These are phyloP conservation scores for Toxicodendron radicans DNA, from an alignment of 345 rosid genomes.

Conservation along the genomic window DNA sequence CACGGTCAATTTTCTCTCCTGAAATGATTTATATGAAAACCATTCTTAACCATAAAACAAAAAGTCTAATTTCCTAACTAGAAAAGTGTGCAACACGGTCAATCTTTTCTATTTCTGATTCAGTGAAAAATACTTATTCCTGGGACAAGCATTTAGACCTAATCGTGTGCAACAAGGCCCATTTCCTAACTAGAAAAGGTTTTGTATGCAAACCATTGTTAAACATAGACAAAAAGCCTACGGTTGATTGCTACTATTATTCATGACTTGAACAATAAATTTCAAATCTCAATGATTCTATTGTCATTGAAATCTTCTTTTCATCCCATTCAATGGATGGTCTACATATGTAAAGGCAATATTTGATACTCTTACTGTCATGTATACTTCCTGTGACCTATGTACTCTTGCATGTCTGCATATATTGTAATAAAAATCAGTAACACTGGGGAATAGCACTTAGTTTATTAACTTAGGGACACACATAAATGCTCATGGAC, in stretches of 20 bases:
- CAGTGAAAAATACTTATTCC: too few relatives aligned
- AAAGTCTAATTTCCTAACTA: too few relatives aligned
- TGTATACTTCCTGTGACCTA: not conserved
- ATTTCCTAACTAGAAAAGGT: not conserved
- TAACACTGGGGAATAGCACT: not conserved
- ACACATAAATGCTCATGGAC: constrained; percentile 15
- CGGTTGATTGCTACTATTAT: not conserved
- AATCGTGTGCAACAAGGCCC: not conserved
- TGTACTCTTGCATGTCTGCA: not conserved
- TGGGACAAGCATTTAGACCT: not conserved
- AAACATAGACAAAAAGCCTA: not conserved
- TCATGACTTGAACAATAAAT: not conserved
- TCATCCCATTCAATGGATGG: not conserved
- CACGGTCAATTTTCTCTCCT: not conserved
- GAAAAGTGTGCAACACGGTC: too few relatives aligned
- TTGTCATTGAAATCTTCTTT: not conserved
- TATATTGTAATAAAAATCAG: not conserved
- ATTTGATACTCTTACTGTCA: not conserved
- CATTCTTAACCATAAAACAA: not conserved
- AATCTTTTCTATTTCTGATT: too few relatives aligned
- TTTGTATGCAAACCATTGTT: not conserved
- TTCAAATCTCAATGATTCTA: not conserved
- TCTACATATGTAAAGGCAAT: not conserved
- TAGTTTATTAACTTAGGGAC: constrained; percentile 3
- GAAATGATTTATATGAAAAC: not conserved